A percentile compares a stretch with the other conserved stretches of the same genome.
These are phyloP conservation scores for Oropetium thomaeum DNA, from an alignment of 176 grass and related monocot genomes.

Conservation along the genomic window DNA sequence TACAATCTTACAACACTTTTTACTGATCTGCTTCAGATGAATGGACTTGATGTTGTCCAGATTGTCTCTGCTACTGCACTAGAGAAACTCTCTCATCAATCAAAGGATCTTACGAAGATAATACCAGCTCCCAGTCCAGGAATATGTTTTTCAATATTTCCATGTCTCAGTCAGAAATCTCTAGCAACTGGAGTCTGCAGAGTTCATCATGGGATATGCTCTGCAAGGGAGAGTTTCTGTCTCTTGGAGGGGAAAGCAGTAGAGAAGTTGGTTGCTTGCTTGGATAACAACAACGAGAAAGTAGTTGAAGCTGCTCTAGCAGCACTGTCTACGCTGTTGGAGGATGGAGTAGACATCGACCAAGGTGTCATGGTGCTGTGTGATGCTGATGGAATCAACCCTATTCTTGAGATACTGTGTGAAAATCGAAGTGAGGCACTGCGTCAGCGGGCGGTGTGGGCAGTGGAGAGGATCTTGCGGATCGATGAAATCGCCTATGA, in stretches of 20 bases:
- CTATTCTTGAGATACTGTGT: slow-evolving; percentile 65
- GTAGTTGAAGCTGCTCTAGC: slow-evolving; percentile 84
- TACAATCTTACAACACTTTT: slow-evolving; percentile 80
- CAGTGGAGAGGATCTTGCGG: slow-evolving; percentile 90
- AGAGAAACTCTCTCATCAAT: slow-evolving; percentile 77
- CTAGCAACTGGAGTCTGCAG: slow-evolving; percentile 55
- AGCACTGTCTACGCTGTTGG: slow-evolving; percentile 78
- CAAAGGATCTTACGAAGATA: slow-evolving; percentile 70
- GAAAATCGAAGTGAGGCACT: slow-evolving; percentile 67
- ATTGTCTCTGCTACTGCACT: slow-evolving; percentile 67
- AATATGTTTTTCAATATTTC: slow-evolving; percentile 68
- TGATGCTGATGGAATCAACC: slow-evolving; percentile 71
- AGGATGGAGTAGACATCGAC: slow-evolving; percentile 87
- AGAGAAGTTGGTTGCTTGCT: slow-evolving; percentile 83
- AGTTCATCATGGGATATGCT: slow-evolving; percentile 83
- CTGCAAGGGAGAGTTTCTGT: slow-evolving; percentile 81
- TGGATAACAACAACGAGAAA: slow-evolving; percentile 81
- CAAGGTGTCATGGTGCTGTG: slow-evolving; percentile 73
- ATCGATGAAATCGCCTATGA: slow-evolving; percentile 69
- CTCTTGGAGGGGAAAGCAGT: slow-evolving; percentile 90
- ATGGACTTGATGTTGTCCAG: slow-evolving; percentile 75
- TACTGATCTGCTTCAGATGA: slow-evolving; percentile 95
- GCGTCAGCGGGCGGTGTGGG: slow-evolving; percentile 72
- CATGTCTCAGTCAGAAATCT: slow-evolving; percentile 62
- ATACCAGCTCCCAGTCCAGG: slow-evolving; percentile 48